Percentiles rank a stretch among this genome's conserved stretches.
Evolutionary conservation across 345 rosid genomes (phyloP).

Genomic region (Lepidium aucheri): DNA sequence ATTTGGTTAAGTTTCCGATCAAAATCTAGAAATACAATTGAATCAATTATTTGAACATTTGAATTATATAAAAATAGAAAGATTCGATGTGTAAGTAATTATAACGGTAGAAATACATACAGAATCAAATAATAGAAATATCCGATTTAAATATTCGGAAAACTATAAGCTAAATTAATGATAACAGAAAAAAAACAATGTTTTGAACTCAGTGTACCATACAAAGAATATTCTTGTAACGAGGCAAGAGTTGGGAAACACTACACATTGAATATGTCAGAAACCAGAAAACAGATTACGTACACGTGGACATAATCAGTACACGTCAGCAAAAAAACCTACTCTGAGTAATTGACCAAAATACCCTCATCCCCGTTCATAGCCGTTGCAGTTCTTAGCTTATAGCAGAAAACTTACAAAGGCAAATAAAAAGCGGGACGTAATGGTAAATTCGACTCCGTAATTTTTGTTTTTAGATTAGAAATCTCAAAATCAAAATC

Average conservation of each 20-base stretch:
- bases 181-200: neutral
- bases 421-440: neutral
- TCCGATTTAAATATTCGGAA: slow-evolving; percentile 1
- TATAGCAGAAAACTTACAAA: neutral
- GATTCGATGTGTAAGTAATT: slow-evolving; percentile 20
- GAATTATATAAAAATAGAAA: neutral
- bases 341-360: neutral
- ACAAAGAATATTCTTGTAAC: slow-evolving; percentile 32
- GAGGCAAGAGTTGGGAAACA: slow-evolving; percentile 25
- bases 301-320: slow-evolving; percentile 15
- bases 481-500: neutral
- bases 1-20: too few relatives aligned
- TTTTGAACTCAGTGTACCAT: slow-evolving; percentile 22
- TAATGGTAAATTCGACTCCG: slow-evolving; percentile 21
- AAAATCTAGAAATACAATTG: neutral
- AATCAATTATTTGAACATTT: neutral
- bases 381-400: slow-evolving; percentile 25
- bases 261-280: slow-evolving; percentile 21
- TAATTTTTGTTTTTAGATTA: slow-evolving; percentile 14
- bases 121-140: slow-evolving; percentile 1
- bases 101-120: slow-evolving; percentile 17
- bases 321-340: slow-evolving; percentile 11
- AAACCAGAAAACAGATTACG: slow-evolving; percentile 2
- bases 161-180: neutral
- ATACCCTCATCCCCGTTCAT: slow-evolving; percentile 23